Evolutionary conservation across 805 yeast genomes (phyloP).

Genomic region (Maudiozyma serrabonitensis): DNA sequence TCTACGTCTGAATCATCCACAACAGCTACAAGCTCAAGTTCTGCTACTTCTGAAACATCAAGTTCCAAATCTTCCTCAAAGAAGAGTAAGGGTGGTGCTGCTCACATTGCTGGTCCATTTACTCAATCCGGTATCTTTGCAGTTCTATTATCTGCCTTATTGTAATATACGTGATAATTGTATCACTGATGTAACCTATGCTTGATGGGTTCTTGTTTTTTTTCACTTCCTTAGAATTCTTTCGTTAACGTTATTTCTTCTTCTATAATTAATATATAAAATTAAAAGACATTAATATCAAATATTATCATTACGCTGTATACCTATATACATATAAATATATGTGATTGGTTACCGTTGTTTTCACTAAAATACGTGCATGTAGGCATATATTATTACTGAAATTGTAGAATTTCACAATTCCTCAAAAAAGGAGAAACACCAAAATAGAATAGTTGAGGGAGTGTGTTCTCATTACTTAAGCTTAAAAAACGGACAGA

Average conservation of each 20-base stretch:
- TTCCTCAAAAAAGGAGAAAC: too few relatives aligned
- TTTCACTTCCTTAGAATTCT: neutral
- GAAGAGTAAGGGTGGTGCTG: slow-evolving; percentile 22
- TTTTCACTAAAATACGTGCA: neutral
- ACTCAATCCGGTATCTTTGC: slow-evolving; percentile 19
- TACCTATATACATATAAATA: neutral
- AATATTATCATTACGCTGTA: neutral
- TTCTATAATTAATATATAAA: neutral
- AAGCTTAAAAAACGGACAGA: neutral
- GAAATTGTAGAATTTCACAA: too few relatives aligned
- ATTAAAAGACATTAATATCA: neutral
- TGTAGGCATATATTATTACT: too few relatives aligned
- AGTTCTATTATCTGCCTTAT: slow-evolving; percentile 32
- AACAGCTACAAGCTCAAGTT: slow-evolving; percentile 11
- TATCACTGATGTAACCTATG: neutral
- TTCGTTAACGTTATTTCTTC: too few relatives aligned
- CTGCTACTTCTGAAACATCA: slow-evolving; percentile 6
- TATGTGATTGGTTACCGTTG: neutral
- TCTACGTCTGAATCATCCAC: slow-evolving; percentile 13
- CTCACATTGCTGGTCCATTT: slow-evolving; percentile 3
- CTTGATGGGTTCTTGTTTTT: too few relatives aligned
- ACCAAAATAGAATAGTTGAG: too few relatives aligned
- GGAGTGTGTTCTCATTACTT: too few relatives aligned
- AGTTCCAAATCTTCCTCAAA: slow-evolving; percentile 8
- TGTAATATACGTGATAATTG: slow-evolving; percentile 15